Base-by-base conservation (phyloP, 108 stramenopile species). In the Skeletonema menzelii region DNA sequence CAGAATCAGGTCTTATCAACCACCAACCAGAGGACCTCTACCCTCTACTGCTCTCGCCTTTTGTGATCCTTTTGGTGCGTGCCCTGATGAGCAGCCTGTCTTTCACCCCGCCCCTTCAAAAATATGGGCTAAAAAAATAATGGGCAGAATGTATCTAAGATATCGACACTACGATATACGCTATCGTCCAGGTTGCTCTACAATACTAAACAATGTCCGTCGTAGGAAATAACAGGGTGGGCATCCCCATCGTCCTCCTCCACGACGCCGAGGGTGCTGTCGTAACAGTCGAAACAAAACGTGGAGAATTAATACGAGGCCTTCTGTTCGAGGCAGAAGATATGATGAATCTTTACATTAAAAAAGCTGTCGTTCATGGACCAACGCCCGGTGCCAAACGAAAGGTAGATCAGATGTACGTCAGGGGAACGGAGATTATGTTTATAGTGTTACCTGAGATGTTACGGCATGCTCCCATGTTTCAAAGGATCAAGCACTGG, bases 401-500 rank as follows among this genome's bases (percentile, higher is more conserved):
- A 26, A 89, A 82, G 63, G 82, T 86, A 5, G 85, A 87, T n/a
- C 90, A 91, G 67, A 73, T 93, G 4, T 95, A 95, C 67, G 57
- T 95, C 11, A 69, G 94, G 3, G 94, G 94, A 0, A 77, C 85
- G 0, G 90, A 92, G 61, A 91, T 95, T 79, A 83, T 95, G 4
- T 95, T 95, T 76, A 90, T 95, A 67, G 84, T 90, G 5, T 62
- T 95, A 15, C 94, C 94, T 10, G 87, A 89, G 28, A 95, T 95
- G 90, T 73, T 95, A 57, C 63, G 88, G 66, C 91, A 93, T 86
- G 94, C 94, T 32, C 94, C 94, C 32, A 95, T 95, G 94, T 95
- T 95, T 70, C 78, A 95, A 64, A 49, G 93, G 53, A 95, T 95
- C 64, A 91, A 86, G 34, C 94, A 95, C 59, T 95, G 94, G 94